These are phyloP conservation scores for Alternaria sp. DNA, from an alignment of 2,329 filamentous ascomycete genomes.

Conservation along the genomic window DNA sequence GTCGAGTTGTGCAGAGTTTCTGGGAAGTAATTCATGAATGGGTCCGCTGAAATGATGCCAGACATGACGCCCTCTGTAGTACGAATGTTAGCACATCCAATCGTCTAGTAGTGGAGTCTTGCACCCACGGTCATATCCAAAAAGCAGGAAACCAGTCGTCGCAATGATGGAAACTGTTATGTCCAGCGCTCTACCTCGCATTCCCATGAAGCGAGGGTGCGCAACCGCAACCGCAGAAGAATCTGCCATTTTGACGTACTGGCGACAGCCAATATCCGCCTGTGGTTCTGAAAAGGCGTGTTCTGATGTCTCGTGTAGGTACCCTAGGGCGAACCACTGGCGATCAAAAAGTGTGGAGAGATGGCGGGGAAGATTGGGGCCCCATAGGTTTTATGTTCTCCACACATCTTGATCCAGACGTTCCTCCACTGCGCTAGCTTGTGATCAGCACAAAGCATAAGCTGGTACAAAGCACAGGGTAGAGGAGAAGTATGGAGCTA, in stretches of 20 bases:
- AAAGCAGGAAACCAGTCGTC: background rate
- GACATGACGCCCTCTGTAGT: background rate
- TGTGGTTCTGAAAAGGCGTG: background rate
- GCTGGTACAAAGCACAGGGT: background rate
- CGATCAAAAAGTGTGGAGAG: background rate
- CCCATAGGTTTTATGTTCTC: background rate
- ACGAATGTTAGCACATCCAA: background rate
- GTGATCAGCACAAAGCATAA: background rate
- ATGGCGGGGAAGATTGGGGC: background rate
- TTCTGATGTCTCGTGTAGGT: background rate
- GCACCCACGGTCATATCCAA: background rate
- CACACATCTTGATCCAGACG: background rate
- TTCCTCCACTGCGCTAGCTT: background rate
- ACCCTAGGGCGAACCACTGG: background rate
- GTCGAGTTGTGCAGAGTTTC: background rate
- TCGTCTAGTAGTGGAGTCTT: background rate
- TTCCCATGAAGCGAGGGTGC: background rate
- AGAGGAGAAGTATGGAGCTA: background rate
- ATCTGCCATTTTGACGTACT: background rate
- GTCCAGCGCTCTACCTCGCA: background rate
- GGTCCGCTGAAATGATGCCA: background rate
- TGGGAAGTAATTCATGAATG: background rate
- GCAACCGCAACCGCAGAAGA: background rate
- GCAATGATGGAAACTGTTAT: background rate
- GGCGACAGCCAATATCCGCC: background rate